Percentiles rank a stretch among this genome's conserved stretches.
Conservation (phyloP, 2,329 filamentous ascomycete species). For the Cucurbitaria berberidis region DNA sequence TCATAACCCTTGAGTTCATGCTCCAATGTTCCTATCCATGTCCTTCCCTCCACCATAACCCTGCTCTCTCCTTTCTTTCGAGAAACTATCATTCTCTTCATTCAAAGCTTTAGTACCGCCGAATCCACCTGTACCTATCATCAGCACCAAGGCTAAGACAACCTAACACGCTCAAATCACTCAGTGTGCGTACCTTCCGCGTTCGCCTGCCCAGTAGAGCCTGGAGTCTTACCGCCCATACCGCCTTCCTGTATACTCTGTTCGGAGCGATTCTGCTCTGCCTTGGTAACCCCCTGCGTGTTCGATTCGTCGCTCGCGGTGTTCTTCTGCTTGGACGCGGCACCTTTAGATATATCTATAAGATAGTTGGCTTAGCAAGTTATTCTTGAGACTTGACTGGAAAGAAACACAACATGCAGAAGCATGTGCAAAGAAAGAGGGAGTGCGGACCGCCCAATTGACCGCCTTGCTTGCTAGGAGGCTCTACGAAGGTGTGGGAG, state of each 20-base stretch:
- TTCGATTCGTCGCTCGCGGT: conserved; percentile 49
- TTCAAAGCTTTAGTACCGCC: conserved; percentile 51
- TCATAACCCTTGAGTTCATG: conserved; percentile 31
- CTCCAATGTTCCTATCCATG: conserved; percentile 55
- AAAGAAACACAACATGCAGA: background rate
- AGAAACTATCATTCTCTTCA: conserved; percentile 46
- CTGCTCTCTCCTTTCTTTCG: conserved; percentile 56
- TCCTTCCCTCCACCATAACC: conserved; percentile 59
- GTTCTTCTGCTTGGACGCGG: conserved; percentile 21
- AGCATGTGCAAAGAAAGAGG: background rate
- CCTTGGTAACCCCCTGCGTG: conserved; percentile 48
- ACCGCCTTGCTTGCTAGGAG: conserved; percentile 61
- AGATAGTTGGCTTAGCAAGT: background rate
- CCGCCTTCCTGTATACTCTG: conserved; percentile 63
- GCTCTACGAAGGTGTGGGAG: conserved; percentile 56
- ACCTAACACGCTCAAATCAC: background rate
- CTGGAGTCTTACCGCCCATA: conserved; percentile 60
- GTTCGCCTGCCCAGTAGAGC: conserved; percentile 42
- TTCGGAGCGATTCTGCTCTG: conserved; percentile 62
- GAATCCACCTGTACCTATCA: conserved; percentile 33
- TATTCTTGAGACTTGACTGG: background rate
- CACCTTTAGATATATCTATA: conserved; percentile 16
- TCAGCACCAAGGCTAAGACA: conserved; percentile 11
- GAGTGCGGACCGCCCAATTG: conserved; percentile 60
- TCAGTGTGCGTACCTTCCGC: conserved; percentile 46